Evolutionary conservation across 192 early-diverging fungal species (phyloP), one percentile per base, ranked within the genome.

Genomic region (Backusella westeae): DNA sequence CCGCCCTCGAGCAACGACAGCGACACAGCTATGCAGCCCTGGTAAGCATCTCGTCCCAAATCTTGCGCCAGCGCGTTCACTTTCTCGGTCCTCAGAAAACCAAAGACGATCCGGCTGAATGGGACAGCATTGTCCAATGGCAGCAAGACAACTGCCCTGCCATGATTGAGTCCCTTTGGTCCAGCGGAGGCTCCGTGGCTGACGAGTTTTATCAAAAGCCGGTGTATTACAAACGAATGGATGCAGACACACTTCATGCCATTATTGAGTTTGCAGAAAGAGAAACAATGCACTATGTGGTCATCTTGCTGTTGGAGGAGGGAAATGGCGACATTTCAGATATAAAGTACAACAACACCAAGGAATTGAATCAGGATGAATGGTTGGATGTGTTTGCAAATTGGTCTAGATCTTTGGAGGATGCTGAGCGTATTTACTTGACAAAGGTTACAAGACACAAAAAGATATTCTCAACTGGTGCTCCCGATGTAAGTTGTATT

Each of bases 271-370:
- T 83, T 73, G 73, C 76, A 17, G 38, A 65, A 38, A 53, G 38
- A 0, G 76, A 77, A 12, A 69, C 49, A 14, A 65, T 69, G 14
- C 75, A 75, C 34, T 83, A 72, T 77, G 69, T 78, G 6, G 82
- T 83, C 15, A 63, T 83, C 5, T 49, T 83, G 35, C 34, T 74
- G n/a, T 35, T 80, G 42, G 82, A 83, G 68, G 76, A 83, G 14
- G 74, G 73, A 8, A 71, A 32, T 34, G 82, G 68, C 19, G 82
- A 83, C 2, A 68, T 67, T 23, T 71, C 75, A 10, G 82, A 83
- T 35, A 73, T 79, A 36, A 83, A 78, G 34, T 83, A 83, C 36
- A 79, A 83, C 21, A 83, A 83, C 26, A 83, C 82, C 17, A 80
- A 75, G 26, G 73, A 78, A 41, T 56, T 80, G n/a, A 38, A 69